Base-by-base conservation (phyloP, 108 stramenopile genomes). In the Pseudonitzschia delicatissima region DNA sequence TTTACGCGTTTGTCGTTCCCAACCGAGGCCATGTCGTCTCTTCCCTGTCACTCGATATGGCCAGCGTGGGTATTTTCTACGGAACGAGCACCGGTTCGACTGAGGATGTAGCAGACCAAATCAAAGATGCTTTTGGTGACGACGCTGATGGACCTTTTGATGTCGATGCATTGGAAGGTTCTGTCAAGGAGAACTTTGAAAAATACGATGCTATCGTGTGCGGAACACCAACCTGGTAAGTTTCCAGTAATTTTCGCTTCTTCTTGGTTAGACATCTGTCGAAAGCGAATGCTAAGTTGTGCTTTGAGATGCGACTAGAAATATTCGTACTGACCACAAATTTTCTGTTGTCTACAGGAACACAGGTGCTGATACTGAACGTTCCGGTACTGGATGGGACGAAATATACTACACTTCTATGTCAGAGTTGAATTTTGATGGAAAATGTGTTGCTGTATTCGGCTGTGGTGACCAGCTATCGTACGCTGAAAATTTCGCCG, bases 381-480 rank as follows among this genome's bases (percentile, higher is more conserved):
- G 94, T 26, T 80, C 78, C n/a, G 93, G 93, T 17, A 91, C 90
- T 37, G 90, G 88, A n/a, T 94, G 93, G 93, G 93, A 94, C 74
- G 93, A 91, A 68, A 71, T 94, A 21, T 94, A 94, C 64, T 91
- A 91, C 53, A 58, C 63, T 3, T 75, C 80, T 45, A 79, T 94
- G 78, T 64, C 74, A 48, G 76, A 78, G 7, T 72, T 92, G 29
- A 48, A 70, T 27, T 25, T 82, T 28, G 53, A 72, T 12, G 91
- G 87, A 3, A 95, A 92, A 63, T 90, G 89, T 49, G 91, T 95
- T 7, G 94, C 87, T 15, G 89, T 95, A 11, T 95, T 95, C 71
- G 94, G 94, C 31, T 67, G 88, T 27, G 94, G 94, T 29, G 94
- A 95, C 67, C 81, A 81, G 53, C 67, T 80, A 15, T 74, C 74